These are phyloP conservation scores for Auxenochlorella pyrenoidosa DNA, from an alignment of 139 green algal species.

Conservation along the genomic window DNA sequence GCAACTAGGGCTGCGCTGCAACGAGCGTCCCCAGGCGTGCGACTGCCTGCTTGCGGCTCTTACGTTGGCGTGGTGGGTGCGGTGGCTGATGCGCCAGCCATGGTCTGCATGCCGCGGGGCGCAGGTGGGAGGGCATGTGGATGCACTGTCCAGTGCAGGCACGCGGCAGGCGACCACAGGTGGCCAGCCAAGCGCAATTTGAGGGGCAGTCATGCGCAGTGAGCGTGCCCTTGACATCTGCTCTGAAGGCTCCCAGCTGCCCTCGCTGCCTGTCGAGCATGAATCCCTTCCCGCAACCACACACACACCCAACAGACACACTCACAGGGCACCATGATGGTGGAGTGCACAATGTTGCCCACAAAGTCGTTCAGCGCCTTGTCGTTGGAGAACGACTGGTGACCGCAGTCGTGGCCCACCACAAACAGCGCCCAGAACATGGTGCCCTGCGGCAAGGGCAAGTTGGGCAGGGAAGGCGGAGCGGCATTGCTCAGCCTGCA, in stretches of 20 bases:
- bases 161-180: no score
- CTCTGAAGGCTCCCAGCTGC: no score
- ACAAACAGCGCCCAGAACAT: conserved; percentile 99
- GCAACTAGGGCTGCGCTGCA: no score
- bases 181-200: no score
- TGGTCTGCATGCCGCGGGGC: conserved; percentile 62
- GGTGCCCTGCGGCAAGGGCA: conserved; percentile 77
- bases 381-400: conserved; percentile 94
- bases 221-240: no score
- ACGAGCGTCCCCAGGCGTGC: no score
- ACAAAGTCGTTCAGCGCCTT: conserved; percentile 93
- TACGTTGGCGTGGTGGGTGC: conserved; percentile 92
- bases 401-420: conserved; percentile 95
- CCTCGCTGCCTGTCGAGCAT: not conserved
- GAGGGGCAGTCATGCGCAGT: no score
- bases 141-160: no score
- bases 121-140: not conserved
- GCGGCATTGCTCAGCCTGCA: no score
- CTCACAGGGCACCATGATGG: conserved; percentile 91
- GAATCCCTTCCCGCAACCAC: no score
- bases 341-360: conserved; percentile 90
- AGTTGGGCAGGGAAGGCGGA: no score
- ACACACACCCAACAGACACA: no score
- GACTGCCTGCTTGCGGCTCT: not conserved
- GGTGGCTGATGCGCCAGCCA: conserved; percentile 93